Conservation (phyloP, 169 alveolate genomes). For the Plasmodium vinckei region DNA sequence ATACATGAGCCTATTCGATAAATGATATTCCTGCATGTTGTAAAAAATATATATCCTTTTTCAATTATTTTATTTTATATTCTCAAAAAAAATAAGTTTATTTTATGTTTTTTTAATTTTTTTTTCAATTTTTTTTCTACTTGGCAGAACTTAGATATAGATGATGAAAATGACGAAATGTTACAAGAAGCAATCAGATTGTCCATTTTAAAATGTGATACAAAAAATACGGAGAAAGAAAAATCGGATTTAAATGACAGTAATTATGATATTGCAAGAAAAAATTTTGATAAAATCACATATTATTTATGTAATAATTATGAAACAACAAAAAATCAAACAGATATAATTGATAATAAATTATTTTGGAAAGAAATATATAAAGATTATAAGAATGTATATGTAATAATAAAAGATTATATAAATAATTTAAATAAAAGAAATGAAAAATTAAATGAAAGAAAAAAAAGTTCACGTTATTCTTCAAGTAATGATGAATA, state of each 20-base stretch:
- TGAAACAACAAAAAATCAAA: slow-evolving; percentile 47
- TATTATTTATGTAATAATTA: slow-evolving; percentile 65
- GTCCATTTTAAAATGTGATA: slow-evolving; percentile 48
- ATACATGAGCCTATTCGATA: not conserved
- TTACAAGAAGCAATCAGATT: slow-evolving; percentile 69
- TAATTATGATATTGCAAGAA: slow-evolving; percentile 29
- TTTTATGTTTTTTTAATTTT: too few relatives aligned
- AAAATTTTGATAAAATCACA: slow-evolving; percentile 45
- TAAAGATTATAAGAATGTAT: slow-evolving; percentile 63
- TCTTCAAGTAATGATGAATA: slow-evolving; percentile 43
- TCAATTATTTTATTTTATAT: too few relatives aligned
- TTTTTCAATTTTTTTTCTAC: too few relatives aligned
- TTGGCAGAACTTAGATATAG: slow-evolving; percentile 24
- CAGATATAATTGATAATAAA: slow-evolving; percentile 68
- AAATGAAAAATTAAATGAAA: slow-evolving; percentile 69
- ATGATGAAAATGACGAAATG: slow-evolving; percentile 71
- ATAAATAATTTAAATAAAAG: slow-evolving; percentile 46
- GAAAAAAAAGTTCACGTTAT: not conserved
- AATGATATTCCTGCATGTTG: too few relatives aligned
- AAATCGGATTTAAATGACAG: slow-evolving; percentile 2
- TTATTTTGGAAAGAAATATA: slow-evolving; percentile 71
- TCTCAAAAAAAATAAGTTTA: too few relatives aligned
- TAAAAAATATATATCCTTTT: too few relatives aligned
- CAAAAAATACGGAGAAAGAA: not conserved
- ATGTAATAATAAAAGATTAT: slow-evolving; percentile 64